phyloP scores from a whole-genome alignment of 495 filamentous ascomycete species.

The Melanomma pulvis-pyrius region DNA sequence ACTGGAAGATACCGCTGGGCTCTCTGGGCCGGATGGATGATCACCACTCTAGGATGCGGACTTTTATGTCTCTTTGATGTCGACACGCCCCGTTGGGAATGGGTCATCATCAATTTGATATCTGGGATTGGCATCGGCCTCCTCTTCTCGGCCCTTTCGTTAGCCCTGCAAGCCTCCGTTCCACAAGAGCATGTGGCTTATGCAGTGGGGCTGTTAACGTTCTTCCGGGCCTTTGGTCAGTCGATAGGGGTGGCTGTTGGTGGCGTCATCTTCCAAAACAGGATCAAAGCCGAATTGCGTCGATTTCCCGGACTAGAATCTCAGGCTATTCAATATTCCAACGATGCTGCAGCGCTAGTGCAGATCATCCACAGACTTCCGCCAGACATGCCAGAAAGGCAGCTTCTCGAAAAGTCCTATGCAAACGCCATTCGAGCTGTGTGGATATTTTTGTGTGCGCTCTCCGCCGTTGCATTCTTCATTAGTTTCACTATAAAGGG shows the following conservation, averaged over 20 bases:
- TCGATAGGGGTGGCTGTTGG: constrained; percentile 62
- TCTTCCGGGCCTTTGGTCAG: constrained; percentile 63
- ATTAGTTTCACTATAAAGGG: too few species aligned
- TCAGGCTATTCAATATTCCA: constrained; percentile 43
- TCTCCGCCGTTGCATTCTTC: too few species aligned
- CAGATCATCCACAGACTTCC: constrained; percentile 26
- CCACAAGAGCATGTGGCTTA: constrained; percentile 48
- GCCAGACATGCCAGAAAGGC: too few species aligned
- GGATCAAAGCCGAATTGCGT: constrained; percentile 48
- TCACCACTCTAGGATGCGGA: constrained; percentile 52
- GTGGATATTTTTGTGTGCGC: too few species aligned
- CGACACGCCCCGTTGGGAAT: constrained; percentile 46
- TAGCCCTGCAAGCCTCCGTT: constrained; percentile 55
- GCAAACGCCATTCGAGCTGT: too few species aligned
- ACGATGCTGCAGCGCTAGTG: constrained; percentile 52
- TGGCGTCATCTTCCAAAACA: constrained; percentile 59
- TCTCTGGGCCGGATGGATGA: constrained; percentile 55
- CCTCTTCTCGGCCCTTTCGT: constrained; percentile 52
- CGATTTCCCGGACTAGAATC: constrained; percentile 28
- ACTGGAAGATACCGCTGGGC: constrained; percentile 57
- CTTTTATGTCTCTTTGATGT: constrained; percentile 51
- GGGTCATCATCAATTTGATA: constrained; percentile 52
- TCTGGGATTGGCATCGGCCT: constrained; percentile 53
- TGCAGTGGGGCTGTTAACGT: constrained; percentile 58
- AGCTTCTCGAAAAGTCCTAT: too few species aligned